These are phyloP conservation scores for Termitomyces sp. DNA, from an alignment of 768 basidiomycete species.

Conservation along the genomic window DNA sequence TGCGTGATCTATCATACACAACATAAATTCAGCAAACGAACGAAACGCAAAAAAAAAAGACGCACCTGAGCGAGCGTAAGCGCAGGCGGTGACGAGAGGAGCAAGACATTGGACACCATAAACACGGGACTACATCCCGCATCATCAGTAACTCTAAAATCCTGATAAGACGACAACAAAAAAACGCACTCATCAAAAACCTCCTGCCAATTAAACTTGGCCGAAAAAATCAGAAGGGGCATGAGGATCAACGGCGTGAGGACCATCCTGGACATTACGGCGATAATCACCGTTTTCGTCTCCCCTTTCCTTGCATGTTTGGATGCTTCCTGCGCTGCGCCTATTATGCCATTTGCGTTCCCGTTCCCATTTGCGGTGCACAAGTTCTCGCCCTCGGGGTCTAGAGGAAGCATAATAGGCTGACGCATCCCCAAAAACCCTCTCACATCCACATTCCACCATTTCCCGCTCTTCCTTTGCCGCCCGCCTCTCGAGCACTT, in stretches of 20 bases:
- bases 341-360: neutral
- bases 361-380: neutral
- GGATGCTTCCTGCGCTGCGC: neutral
- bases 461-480: neutral
- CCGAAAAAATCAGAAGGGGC: slow-evolving; percentile 65
- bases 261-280: slow-evolving; percentile 83
- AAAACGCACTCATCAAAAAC: slow-evolving; percentile 73
- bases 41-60: neutral
- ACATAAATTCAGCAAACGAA: neutral
- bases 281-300: slow-evolving; percentile 75
- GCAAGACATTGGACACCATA: slow-evolving; percentile 75
- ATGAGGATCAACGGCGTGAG: slow-evolving; percentile 74
- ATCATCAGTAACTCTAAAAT: neutral
- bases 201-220: slow-evolving; percentile 48
- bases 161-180: neutral
- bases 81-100: slow-evolving; percentile 82
- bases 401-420: slow-evolving; percentile 3
- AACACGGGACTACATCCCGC: slow-evolving; percentile 78
- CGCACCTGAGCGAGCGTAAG: slow-evolving; percentile 48
- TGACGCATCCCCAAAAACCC: slow-evolving; percentile 34
- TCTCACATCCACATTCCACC: slow-evolving; percentile 23
- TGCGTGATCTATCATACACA: slow-evolving; percentile 61
- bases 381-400: neutral
- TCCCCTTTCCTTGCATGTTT: slow-evolving; percentile 29
- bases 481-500: too few relatives aligned